Evolutionary conservation across 768 basidiomycete genomes (phyloP).

Genomic region (Panus rudis): DNA sequence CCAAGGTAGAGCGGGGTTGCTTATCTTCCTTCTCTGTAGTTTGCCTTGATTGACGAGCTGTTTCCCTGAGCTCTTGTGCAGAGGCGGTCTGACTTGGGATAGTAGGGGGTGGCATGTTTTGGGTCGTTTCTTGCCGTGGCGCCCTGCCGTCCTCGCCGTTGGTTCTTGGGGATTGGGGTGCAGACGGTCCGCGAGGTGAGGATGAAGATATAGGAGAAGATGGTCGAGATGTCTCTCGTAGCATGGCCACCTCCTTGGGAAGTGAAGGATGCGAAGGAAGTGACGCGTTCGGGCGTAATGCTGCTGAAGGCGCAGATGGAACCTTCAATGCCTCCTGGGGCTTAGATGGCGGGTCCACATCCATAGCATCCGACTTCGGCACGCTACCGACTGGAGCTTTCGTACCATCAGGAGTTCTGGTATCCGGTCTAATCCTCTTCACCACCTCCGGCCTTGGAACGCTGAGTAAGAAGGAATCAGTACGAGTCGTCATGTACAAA

Average conservation of each 20-base stretch:
- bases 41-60: constrained; percentile 59
- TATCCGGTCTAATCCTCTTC: constrained; percentile 42
- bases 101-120: constrained; percentile 69
- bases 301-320: constrained; percentile 3
- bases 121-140: constrained; percentile 29
- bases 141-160: constrained; percentile 35
- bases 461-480: constrained; percentile 31
- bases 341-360: constrained; percentile 20
- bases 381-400: constrained; percentile 10
- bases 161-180: constrained; percentile 30
- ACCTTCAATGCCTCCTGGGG: background rate
- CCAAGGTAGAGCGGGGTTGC: constrained; percentile 22
- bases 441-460: constrained; percentile 78
- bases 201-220: constrained; percentile 12
- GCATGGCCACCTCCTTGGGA: constrained; percentile 1
- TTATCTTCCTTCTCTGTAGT: constrained; percentile 35
- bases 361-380: constrained; percentile 28
- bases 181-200: constrained; percentile 21
- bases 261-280: background rate
- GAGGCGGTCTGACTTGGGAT: constrained; percentile 73
- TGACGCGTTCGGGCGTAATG: too few relatives aligned
- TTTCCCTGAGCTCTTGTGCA: constrained; percentile 75
- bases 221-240: constrained; percentile 15
- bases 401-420: constrained; percentile 28
- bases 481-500: too few relatives aligned